phyloP scores from a whole-genome alignment of 371 early-diverging fungal species.

The Rhizopus microsporus region DNA sequence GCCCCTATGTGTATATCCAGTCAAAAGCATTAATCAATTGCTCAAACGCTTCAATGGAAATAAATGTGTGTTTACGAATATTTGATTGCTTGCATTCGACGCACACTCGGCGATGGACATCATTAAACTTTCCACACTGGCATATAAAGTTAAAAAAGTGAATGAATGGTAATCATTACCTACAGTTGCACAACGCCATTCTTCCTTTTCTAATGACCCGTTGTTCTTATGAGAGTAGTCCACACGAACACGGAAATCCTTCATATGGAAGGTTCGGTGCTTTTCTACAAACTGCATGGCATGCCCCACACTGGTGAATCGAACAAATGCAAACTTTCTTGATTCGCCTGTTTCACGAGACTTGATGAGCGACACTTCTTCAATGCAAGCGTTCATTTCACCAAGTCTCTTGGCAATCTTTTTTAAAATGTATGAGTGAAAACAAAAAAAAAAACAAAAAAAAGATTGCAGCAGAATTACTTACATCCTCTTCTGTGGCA shows the following conservation, averaged over 20 bases:
- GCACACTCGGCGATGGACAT: slow-evolving; percentile 38
- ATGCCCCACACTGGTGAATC: slow-evolving; percentile 65
- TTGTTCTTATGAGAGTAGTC: slow-evolving; percentile 55
- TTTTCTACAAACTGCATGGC: slow-evolving; percentile 63
- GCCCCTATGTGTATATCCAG: background rate
- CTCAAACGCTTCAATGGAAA: background rate
- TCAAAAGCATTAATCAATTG: background rate
- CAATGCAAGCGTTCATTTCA: slow-evolving; percentile 28
- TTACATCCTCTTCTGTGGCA: slow-evolving; percentile 47
- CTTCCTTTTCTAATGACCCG: slow-evolving; percentile 40
- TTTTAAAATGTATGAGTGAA: slow-evolving; percentile 3
- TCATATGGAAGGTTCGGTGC: slow-evolving; percentile 48
- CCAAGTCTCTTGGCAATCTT: slow-evolving; percentile 25
- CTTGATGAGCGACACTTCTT: slow-evolving; percentile 44
- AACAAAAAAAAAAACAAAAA: background rate
- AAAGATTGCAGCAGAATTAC: background rate
- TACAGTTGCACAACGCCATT: slow-evolving; percentile 61
- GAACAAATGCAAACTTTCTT: slow-evolving; percentile 65
- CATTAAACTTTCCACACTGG: slow-evolving; percentile 45
- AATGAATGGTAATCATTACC: background rate
- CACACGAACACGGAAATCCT: slow-evolving; percentile 49
- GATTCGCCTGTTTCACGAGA: slow-evolving; percentile 61
- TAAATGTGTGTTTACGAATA: slow-evolving; percentile 25
- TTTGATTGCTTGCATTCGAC: slow-evolving; percentile 39
- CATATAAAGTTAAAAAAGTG: background rate